These are phyloP conservation scores for Lactarius trivialis DNA, from an alignment of 768 basidiomycete genomes.

Conservation along the genomic window DNA sequence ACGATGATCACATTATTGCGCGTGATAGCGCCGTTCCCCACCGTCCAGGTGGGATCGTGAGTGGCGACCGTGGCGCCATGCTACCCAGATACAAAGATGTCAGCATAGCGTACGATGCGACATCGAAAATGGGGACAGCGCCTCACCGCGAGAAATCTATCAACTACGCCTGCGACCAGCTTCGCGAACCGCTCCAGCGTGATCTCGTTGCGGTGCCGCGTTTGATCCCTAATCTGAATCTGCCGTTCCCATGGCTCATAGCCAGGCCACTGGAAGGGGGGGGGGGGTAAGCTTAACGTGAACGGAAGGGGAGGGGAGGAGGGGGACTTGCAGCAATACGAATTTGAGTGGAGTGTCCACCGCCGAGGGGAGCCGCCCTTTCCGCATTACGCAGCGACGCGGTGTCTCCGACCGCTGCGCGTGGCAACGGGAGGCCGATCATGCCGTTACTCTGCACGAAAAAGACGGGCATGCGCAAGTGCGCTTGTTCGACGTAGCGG, in stretches of 20 bases:
- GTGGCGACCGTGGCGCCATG: background rate
- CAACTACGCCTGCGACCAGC: constrained; percentile 16
- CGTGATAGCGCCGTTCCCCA: constrained; percentile 4
- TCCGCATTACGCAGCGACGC: background rate
- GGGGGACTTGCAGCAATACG: constrained; percentile 8
- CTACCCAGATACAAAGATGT: background rate
- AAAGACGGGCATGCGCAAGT: constrained; percentile 16
- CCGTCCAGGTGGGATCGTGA: background rate
- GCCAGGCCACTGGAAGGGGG: constrained; percentile 13
- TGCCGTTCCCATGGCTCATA: constrained; percentile 18
- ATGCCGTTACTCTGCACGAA: constrained; percentile 12
- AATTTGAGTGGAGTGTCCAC: constrained; percentile 16
- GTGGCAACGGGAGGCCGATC: constrained; percentile 8
- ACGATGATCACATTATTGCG: constrained; percentile 10
- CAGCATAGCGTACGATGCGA: background rate
- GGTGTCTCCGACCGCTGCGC: constrained; percentile 5
- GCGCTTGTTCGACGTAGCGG: constrained; percentile 19
- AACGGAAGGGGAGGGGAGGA: background rate
- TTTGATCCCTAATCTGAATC: constrained; percentile 21
- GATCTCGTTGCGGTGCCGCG: constrained; percentile 17
- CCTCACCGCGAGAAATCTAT: constrained; percentile 18
- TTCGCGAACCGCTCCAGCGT: constrained; percentile 18
- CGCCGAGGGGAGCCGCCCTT: constrained; percentile 9
- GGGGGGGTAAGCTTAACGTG: background rate
- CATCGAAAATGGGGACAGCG: background rate